Evolutionary conservation across 176 grass and related monocot genomes (phyloP).

Genomic region (Cymbopogon citratus): DNA sequence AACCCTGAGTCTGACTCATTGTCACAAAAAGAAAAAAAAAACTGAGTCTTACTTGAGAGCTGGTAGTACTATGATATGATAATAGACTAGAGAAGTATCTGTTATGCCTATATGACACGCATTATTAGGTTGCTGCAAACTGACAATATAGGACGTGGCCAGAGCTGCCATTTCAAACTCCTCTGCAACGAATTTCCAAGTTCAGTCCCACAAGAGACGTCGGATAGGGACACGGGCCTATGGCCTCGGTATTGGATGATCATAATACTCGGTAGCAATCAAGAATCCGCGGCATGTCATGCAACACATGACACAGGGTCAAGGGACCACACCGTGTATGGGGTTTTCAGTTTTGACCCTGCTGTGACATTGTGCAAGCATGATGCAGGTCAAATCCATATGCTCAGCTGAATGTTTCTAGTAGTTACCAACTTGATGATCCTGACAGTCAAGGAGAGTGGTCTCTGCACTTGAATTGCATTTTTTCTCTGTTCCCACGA

Average conservation of each 20-base stretch:
- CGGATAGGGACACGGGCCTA: slow-evolving; percentile 23
- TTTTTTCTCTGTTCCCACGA: background rate
- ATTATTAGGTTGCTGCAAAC: background rate
- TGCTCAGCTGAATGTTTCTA: background rate
- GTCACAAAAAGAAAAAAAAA: background rate
- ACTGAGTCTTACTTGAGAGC: background rate
- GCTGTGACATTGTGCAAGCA: background rate
- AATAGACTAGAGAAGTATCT: background rate
- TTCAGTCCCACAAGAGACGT: slow-evolving; percentile 31
- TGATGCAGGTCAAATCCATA: background rate
- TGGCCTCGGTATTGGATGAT: background rate
- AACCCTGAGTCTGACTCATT: background rate
- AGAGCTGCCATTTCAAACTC: background rate
- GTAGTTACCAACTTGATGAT: background rate
- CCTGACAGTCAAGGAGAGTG: slow-evolving; percentile 23
- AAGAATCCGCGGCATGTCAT: background rate
- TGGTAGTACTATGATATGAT: background rate
- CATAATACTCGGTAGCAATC: background rate
- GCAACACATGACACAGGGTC: background rate
- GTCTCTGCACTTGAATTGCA: slow-evolving; percentile 15
- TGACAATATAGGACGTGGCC: background rate
- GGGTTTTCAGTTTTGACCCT: slow-evolving; percentile 5
- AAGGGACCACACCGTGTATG: background rate
- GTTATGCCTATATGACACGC: background rate
- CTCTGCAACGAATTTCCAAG: slow-evolving; percentile 1